Base-by-base conservation (phyloP, 2,329 filamentous ascomycete species). In the Verticillium alfalfae region DNA sequence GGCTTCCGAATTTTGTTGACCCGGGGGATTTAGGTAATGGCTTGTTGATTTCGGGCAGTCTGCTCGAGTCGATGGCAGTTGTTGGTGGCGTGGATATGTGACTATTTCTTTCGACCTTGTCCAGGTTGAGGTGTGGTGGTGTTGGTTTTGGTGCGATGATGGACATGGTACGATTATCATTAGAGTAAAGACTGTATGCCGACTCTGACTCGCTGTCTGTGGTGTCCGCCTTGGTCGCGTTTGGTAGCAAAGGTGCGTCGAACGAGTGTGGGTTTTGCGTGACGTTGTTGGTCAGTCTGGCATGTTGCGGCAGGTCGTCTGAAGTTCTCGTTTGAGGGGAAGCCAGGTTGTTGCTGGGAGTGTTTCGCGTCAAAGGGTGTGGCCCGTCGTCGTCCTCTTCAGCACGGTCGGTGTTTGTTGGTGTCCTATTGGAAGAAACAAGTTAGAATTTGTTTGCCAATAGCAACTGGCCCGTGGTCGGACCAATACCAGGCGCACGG, bases 21-120 rank as follows among this genome's bases (percentile, higher is more conserved):
- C 72, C 71, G 62, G 84, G 84, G 7, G 84, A 86, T 65, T 78
- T 84, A 12, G 83, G 83, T 5, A 84, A 69, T 34, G 81, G 81
- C 66, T 84, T 85, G 71, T 84, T 81, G 52, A 81, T 76, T 65
- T 81, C 75, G 9, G 77, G 76, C 34, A 70, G 69, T 58, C 63
- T 56, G 60, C 61, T 60, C 36, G 63, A 58, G 34, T 61, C 12
- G 56, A 66, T n/a, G 49, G 61, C 58, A 56, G 70, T 61, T 18
- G 67, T 69, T 63, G 68, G 66, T 59, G 69, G 67, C 60, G 69
- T 63, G 65, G 64, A 67, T 62, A 66, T 60, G 36, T 63, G 59
- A 62, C 65, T 65, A 56, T 67, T 66, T 31, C 37, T 54, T 65
- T 78, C 75, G 68, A 77, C 73, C 62, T 74, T 73, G 65, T 78